Evolutionary conservation across 2,329 filamentous ascomycete species (phyloP), one percentile per base, ranked within the genome.

Genomic region (Camillea tinctor): DNA sequence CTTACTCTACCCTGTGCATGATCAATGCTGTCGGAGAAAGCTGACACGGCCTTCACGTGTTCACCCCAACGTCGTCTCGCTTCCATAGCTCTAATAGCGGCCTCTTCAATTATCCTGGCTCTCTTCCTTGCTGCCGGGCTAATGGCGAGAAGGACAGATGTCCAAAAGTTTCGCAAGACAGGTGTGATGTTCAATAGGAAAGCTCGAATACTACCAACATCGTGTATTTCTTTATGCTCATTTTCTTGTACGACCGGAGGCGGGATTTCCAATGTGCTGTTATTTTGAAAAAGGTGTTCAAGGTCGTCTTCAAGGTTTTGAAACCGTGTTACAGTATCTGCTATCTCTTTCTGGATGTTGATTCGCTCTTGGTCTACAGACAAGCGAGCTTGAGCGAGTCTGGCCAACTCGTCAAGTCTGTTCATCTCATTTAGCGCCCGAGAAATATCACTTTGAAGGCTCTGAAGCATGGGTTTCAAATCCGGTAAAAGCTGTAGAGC

Each of bases 331-430:
- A 5, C 22, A 2, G 40, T 56, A 50, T 50, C 44, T 23, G 5
- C 19, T 20, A 53, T 49, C 7, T 50, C 50, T 23, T 55, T 30
- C 23, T 56, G 30, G 5, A 58, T 48, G 11, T 20, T 52, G 24
- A 26, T 6, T 36, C 50, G 21, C 58, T 56, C 54, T 15, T 54
- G 58, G n/a, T 62, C 58, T 22, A 60, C 53, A 50, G 52, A 58
- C 48, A 50, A 55, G 17, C 62, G 60, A 19, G 52, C 50, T 36
- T 57, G 62, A 5, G 60, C 58, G 13, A 60, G 53, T 36, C 22
- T 59, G 4, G 56, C 17, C 15, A 62, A 26, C 20, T n/a, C 23
- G 44, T 52, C 50, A 30, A 62, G 60, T 44, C 44, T 56, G 21
- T 58, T 50, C 20, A 62, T 58, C n/a, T 58, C 52, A 36, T 21